Conservation (phyloP, 345 rosid species). For the Theobroma cacao region DNA sequence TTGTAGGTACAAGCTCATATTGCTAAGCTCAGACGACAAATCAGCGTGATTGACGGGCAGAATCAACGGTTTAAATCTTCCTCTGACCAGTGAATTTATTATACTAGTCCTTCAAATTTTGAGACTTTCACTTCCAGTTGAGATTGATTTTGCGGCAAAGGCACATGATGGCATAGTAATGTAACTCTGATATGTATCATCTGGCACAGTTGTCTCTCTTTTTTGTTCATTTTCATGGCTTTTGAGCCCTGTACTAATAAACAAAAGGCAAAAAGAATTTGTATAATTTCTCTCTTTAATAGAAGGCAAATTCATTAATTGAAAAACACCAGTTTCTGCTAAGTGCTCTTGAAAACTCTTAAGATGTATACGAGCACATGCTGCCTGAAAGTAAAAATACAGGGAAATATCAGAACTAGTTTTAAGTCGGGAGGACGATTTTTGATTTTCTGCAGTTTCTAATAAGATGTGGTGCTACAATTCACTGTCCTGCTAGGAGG, state of each 20-base stretch:
- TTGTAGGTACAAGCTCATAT: constrained; percentile 75
- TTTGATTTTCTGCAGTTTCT: not conserved
- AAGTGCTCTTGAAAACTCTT: not conserved
- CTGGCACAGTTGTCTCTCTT: constrained; percentile 1
- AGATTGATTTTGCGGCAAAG: constrained; percentile 18
- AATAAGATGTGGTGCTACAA: not conserved
- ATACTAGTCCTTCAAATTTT: constrained; percentile 5
- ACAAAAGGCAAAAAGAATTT: not conserved
- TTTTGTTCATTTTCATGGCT: not conserved
- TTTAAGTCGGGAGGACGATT: not conserved
- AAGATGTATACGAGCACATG: not conserved
- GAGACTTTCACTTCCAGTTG: not conserved
- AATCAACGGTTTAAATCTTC: constrained; percentile 55
- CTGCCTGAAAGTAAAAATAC: not conserved
- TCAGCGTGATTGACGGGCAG: constrained; percentile 65
- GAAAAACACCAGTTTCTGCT: too few species aligned
- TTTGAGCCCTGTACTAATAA: constrained; percentile 16
- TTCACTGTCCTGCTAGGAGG: not conserved
- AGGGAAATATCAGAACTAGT: not conserved
- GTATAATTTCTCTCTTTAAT: constrained; percentile 12
- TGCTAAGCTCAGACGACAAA: constrained; percentile 59
- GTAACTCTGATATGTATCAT: constrained; percentile 18
- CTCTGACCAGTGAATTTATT: constrained; percentile 44
- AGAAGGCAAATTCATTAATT: not conserved
- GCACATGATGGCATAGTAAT: constrained; percentile 19